Evolutionary conservation across 768 basidiomycete genomes (phyloP).

Genomic region (Calocybe gangraenosa): DNA sequence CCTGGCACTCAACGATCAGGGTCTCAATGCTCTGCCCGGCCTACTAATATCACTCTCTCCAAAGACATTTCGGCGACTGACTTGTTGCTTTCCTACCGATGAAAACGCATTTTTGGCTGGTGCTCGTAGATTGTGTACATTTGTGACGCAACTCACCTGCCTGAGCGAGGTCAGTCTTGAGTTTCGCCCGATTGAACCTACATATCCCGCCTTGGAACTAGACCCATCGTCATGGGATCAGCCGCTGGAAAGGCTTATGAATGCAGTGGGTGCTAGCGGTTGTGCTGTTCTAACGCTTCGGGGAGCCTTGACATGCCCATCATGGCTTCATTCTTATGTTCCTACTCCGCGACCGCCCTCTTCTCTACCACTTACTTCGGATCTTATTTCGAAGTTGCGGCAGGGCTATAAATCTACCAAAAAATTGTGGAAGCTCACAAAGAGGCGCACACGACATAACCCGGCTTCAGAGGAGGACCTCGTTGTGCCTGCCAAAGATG

Average conservation of each 20-base stretch:
- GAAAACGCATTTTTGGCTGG: conserved; percentile 1
- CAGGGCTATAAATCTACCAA: no score
- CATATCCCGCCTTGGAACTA: no score
- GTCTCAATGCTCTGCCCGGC: neutral
- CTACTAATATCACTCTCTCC: neutral
- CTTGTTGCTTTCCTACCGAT: neutral
- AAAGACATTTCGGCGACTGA: neutral
- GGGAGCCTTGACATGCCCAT: neutral
- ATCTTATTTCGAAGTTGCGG: neutral
- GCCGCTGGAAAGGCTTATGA: conserved; percentile 1
- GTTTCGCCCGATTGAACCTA: neutral
- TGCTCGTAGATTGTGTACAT: neutral
- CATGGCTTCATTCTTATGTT: neutral
- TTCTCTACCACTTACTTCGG: neutral
- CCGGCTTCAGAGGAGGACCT: no score
- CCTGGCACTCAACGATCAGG: neutral
- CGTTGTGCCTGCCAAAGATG: no score
- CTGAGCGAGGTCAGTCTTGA: neutral
- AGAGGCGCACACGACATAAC: neutral
- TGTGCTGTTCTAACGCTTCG: neutral
- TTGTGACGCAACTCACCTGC: neutral
- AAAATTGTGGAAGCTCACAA: neutral
- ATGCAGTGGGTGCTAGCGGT: neutral
- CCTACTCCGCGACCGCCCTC: neutral
- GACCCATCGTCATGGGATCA: neutral